Percentiles rank a stretch among this genome's conserved stretches.
phyloP scores from a whole-genome alignment of 1,139 yeast genomes.

The Meyerozyma guilliermondii region DNA sequence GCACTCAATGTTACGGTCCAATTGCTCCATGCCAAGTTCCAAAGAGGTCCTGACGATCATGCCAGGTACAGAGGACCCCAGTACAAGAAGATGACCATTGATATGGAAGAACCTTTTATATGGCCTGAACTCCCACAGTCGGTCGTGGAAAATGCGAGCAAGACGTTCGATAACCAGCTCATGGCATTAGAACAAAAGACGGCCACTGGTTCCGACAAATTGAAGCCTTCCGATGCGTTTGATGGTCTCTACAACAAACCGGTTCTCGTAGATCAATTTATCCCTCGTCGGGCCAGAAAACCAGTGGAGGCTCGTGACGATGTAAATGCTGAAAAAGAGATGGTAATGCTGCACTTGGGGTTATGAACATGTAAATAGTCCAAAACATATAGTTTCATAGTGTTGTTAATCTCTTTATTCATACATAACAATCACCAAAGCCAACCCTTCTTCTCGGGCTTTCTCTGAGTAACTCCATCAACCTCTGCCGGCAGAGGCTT shows the following conservation, averaged over 20 bases:
- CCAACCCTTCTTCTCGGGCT: constrained; percentile 22
- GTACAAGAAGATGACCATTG: constrained; percentile 90
- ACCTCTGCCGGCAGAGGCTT: constrained; percentile 20
- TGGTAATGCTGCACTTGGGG: constrained; percentile 24
- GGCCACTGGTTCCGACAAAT: constrained; percentile 60
- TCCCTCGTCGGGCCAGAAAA: constrained; percentile 48
- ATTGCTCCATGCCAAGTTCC: constrained; percentile 68
- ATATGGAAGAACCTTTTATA: constrained; percentile 86
- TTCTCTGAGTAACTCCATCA: constrained; percentile 9
- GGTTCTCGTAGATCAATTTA: constrained; percentile 65
- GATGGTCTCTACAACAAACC: constrained; percentile 76
- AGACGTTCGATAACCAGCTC: constrained; percentile 22
- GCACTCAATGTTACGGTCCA: constrained; percentile 87
- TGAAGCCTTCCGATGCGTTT: constrained; percentile 66
- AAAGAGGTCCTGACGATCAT: constrained; percentile 53
- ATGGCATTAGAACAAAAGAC: constrained; percentile 24
- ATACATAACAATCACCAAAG: constrained; percentile 18
- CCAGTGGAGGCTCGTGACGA: constrained; percentile 36
- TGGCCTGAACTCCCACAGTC: constrained; percentile 71
- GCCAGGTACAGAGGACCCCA: constrained; percentile 79
- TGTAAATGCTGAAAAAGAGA: constrained; percentile 24
- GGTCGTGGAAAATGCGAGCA: constrained; percentile 18
- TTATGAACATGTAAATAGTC: constrained; percentile 8
- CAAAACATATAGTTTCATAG: constrained; percentile 4
- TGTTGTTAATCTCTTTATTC: not conserved